phyloP scores from a whole-genome alignment of 2,329 filamentous ascomycete genomes.

The Clonostachys rosea region DNA sequence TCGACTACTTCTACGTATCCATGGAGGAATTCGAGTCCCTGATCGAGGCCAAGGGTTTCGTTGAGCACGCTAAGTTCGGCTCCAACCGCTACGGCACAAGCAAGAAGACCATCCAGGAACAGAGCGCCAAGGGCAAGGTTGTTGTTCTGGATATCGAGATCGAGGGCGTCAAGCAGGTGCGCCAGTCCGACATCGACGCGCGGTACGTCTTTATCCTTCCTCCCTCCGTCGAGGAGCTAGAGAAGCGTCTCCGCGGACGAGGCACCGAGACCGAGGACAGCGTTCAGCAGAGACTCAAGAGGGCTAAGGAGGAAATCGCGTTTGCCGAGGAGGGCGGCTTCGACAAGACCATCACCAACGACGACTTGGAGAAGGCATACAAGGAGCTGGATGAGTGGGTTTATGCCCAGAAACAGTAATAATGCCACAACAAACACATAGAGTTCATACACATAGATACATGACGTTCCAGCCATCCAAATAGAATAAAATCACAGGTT shows the following conservation, averaged over 20 bases:
- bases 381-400: slow-evolving; percentile 47
- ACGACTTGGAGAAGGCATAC: slow-evolving; percentile 45
- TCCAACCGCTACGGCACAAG: slow-evolving; percentile 85
- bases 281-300: slow-evolving; percentile 62
- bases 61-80: slow-evolving; percentile 82
- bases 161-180: slow-evolving; percentile 95
- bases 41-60: slow-evolving; percentile 67
- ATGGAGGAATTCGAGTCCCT: slow-evolving; percentile 64
- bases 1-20: slow-evolving; percentile 76
- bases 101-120: slow-evolving; percentile 71
- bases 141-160: slow-evolving; percentile 96
- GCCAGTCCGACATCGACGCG: slow-evolving; percentile 67
- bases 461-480: no score
- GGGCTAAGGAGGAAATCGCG: slow-evolving; percentile 71
- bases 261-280: slow-evolving; percentile 75
- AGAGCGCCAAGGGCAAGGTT: slow-evolving; percentile 64
- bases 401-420: slow-evolving; percentile 9
- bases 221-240: slow-evolving; percentile 69
- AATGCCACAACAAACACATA: no score
- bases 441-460: no score
- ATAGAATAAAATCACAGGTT: no score
- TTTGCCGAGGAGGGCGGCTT: slow-evolving; percentile 62
- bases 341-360: slow-evolving; percentile 31
- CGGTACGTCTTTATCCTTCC: slow-evolving; percentile 84
- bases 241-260: slow-evolving; percentile 67